Conservation (phyloP, 2,329 filamentous ascomycete genomes). For the Venturia pyrina region DNA sequence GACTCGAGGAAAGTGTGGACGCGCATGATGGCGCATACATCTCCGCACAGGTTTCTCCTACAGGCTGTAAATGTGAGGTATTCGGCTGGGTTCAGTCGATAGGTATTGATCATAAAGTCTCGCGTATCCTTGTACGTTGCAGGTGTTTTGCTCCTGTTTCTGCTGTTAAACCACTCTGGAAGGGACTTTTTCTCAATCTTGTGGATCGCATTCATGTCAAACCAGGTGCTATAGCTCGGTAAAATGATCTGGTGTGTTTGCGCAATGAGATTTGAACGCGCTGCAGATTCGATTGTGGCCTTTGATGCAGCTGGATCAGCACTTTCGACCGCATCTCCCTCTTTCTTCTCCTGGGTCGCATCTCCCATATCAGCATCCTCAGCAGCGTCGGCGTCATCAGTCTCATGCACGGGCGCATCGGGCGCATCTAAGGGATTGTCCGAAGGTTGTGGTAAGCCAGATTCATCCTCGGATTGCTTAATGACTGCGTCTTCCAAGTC, state of each 20-base stretch:
- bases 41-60: constrained; percentile 84
- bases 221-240: constrained; percentile 97
- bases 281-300: constrained; percentile 70
- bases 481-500: constrained; percentile 20
- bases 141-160: constrained; percentile 95
- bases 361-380: constrained; percentile 63
- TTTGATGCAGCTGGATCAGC: constrained; percentile 50
- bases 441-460: constrained; percentile 48
- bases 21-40: constrained; percentile 98
- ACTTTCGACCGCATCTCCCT: constrained; percentile 20
- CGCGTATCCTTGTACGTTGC: constrained; percentile 98
- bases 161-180: constrained; percentile 96
- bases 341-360: constrained; percentile 28
- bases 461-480: constrained; percentile 43
- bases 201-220: constrained; percentile 92
- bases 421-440: constrained; percentile 64
- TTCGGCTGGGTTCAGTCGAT: constrained; percentile 88
- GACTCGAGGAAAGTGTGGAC: constrained; percentile 97
- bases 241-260: constrained; percentile 95
- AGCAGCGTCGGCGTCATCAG: constrained; percentile 47
- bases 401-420: constrained; percentile 46
- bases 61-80: constrained; percentile 97
- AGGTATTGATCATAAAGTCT: constrained; percentile 99
- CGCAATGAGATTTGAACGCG: constrained; percentile 81
- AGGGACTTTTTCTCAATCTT: constrained; percentile 87